A percentile compares a stretch with the other conserved stretches of the same genome.
These are phyloP conservation scores for Oenanthe javanica DNA, from an alignment of 140 eudicot genomes.

Conservation along the genomic window DNA sequence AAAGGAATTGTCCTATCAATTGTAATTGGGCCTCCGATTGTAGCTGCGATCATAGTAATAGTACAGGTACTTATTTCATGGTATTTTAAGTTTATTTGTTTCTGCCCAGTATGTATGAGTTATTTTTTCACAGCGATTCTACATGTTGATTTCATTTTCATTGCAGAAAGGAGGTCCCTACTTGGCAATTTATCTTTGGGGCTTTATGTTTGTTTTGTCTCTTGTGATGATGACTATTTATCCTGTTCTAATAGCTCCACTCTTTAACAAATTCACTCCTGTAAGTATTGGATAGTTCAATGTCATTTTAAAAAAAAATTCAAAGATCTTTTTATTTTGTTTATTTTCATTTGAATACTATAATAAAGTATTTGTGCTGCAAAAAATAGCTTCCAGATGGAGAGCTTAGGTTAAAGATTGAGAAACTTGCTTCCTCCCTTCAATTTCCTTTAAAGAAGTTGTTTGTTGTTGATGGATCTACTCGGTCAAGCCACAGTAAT, in stretches of 20 bases:
- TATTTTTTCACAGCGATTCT: background rate
- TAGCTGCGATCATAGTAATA: constrained; percentile 82
- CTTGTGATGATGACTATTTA: constrained; percentile 93
- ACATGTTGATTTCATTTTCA: background rate
- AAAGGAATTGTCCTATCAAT: constrained; percentile 61
- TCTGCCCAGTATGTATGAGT: background rate
- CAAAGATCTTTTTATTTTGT: background rate
- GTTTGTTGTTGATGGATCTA: constrained; percentile 98
- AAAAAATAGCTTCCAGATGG: constrained; percentile 91
- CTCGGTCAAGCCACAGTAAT: constrained; percentile 97
- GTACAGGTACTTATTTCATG: constrained; percentile 51
- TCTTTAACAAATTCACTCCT: constrained; percentile 93
- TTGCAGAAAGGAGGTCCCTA: constrained; percentile 99
- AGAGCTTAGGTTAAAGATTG: constrained; percentile 71
- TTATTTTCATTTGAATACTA: background rate
- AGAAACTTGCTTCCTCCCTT: constrained; percentile 84
- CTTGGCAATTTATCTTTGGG: constrained; percentile 97
- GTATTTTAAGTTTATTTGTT: background rate
- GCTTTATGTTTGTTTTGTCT: constrained; percentile 77
- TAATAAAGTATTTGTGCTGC: background rate
- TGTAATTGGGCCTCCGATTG: constrained; percentile 85
- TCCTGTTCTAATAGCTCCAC: constrained; percentile 88
- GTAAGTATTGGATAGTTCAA: constrained; percentile 32
- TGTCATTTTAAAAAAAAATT: background rate
- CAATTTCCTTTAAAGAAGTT: constrained; percentile 84